Conservation (phyloP, 2,329 filamentous ascomycete species). For the Stachybotrys elegans region DNA sequence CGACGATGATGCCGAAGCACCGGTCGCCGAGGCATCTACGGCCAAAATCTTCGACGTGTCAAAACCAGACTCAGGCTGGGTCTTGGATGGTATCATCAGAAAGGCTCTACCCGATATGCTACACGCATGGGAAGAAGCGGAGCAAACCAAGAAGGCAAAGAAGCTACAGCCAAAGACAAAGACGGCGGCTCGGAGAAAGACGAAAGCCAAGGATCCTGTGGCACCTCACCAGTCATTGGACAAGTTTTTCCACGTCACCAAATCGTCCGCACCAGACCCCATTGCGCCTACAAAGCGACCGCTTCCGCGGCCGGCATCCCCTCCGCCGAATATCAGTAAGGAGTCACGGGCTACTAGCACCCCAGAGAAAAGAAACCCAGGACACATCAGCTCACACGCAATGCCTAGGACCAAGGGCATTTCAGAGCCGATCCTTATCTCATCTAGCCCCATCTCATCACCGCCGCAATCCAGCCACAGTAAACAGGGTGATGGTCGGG, state of each 20-base stretch:
- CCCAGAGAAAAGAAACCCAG: too few species aligned
- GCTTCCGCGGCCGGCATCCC: constrained; percentile 15
- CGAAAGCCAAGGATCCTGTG: constrained; percentile 11
- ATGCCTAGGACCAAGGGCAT: constrained; percentile 29
- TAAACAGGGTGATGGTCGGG: not conserved
- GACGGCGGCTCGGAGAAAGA: constrained; percentile 8
- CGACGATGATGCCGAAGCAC: constrained; percentile 57
- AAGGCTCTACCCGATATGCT: constrained; percentile 18
- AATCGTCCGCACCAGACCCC: constrained; percentile 16
- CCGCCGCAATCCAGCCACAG: not conserved
- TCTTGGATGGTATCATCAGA: constrained; percentile 28
- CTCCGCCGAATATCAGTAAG: constrained; percentile 29
- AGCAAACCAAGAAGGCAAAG: constrained; percentile 13
- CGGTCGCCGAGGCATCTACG: constrained; percentile 19
- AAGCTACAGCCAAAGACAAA: constrained; percentile 20
- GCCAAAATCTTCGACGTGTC: constrained; percentile 58
- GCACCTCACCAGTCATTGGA: constrained; percentile 30
- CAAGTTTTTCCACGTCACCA: constrained; percentile 35
- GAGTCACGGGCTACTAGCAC: constrained; percentile 17
- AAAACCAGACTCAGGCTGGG: constrained; percentile 46
- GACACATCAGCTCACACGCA: constrained; percentile 38
- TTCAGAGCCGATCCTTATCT: constrained; percentile 37
- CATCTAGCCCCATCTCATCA: constrained; percentile 32
- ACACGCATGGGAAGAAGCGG: constrained; percentile 20
- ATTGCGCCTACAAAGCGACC: constrained; percentile 10